Evolutionary conservation across 805 yeast genomes (phyloP), one percentile per base, ranked within the genome.

Genomic region (Candida dendrica): DNA sequence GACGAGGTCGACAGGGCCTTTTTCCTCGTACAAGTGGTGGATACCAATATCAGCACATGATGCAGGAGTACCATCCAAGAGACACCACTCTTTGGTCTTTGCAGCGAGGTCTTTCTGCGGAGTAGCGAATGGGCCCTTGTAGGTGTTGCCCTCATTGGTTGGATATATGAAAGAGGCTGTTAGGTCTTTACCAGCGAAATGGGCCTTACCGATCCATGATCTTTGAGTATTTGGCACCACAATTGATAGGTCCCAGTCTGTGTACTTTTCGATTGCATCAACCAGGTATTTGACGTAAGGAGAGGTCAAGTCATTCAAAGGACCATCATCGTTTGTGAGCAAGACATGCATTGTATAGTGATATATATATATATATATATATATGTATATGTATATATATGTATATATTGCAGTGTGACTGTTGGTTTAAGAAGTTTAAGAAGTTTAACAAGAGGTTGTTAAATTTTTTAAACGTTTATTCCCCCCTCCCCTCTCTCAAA

Each of bases 141-240:
- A 87, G 16, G 69, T 66, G 57, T 72, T 77, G 44, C 71, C 80
- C 16, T 63, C 57, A 14, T 68, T 60, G 1, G 76, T 69, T 16
- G 84, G 73, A 53, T 85, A 85, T n/a, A 83, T 68, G 56, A 77
- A 85, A 2, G 75, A 68, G 1, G 84, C 75, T 2, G 76, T 64
- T 34, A 84, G 66, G 22, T 77, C 73, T 47, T 75, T 72, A 6
- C 88, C 91, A 0, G 95, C 95, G 55, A 93, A 79, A 66, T 90
- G 97, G 6, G 98, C 98, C 61, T 93, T 93, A 31, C 96, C 96
- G 43, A 89, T 91, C 98, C 98, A 93, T 13, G 97, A 90, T 52
- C 93, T 66, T 51, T 87, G 95, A 41, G 79, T 74, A 46, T 70
- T 65, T 11, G 98, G 98, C 3, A 93, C 82, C 22, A 83, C 89